Evolutionary conservation across 768 basidiomycete genomes (phyloP).

Genomic region (Pulveroboletus sp.): DNA sequence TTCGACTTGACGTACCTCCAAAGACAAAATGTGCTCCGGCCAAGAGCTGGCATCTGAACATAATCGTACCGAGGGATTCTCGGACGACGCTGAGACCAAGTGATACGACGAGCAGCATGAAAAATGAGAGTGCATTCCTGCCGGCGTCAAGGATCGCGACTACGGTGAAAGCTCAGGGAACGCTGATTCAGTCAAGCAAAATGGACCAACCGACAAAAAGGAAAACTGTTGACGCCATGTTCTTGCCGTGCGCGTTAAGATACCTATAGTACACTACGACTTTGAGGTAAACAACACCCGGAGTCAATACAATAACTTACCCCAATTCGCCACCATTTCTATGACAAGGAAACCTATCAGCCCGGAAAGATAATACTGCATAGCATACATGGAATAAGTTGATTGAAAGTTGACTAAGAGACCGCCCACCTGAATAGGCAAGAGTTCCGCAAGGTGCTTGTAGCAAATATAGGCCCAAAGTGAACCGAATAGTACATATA

Average conservation of each 20-base stretch:
- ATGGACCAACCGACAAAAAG: slow-evolving; percentile 77
- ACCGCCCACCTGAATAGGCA: slow-evolving; percentile 77
- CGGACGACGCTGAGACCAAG: slow-evolving; percentile 90
- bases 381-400: slow-evolving; percentile 1
- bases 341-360: slow-evolving; percentile 82
- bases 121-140: slow-evolving; percentile 91
- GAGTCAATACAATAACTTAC: slow-evolving; percentile 36
- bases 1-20: slow-evolving; percentile 60
- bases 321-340: slow-evolving; percentile 93
- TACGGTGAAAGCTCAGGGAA: slow-evolving; percentile 26
- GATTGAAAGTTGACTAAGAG: background rate
- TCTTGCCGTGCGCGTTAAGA: slow-evolving; percentile 81
- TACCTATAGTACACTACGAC: slow-evolving; percentile 84
- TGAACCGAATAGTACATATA: slow-evolving; percentile 65
- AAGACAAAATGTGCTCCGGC: slow-evolving; percentile 88
- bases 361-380: slow-evolving; percentile 85
- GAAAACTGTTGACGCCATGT: slow-evolving; percentile 77
- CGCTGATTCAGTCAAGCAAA: background rate
- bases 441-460: slow-evolving; percentile 71
- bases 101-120: slow-evolving; percentile 89
- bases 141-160: slow-evolving; percentile 96
- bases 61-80: slow-evolving; percentile 79
- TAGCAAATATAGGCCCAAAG: slow-evolving; percentile 86
- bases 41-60: slow-evolving; percentile 79
- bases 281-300: slow-evolving; percentile 2